phyloP scores from a whole-genome alignment of 768 basidiomycete species.

The Mrakia blollopis region DNA sequence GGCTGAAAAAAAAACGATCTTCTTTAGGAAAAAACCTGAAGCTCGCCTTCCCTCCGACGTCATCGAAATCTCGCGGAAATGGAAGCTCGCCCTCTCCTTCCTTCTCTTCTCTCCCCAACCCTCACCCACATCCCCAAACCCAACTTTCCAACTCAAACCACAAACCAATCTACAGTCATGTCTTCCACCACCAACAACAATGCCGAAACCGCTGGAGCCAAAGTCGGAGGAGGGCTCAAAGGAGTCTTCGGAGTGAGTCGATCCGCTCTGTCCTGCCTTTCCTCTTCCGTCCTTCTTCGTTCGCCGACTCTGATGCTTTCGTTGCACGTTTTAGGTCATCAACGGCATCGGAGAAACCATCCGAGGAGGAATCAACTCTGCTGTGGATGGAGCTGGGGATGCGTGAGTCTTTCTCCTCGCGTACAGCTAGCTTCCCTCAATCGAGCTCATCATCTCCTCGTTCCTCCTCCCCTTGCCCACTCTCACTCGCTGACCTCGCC shows the following conservation, averaged over 20 bases:
- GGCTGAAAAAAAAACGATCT: too few species aligned
- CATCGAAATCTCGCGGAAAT: not conserved
- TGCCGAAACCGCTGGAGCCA: not conserved
- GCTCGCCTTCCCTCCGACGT: too few species aligned
- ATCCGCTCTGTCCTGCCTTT: not conserved
- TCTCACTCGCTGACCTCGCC: not conserved
- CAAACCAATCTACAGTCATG: not conserved
- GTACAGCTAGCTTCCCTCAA: too few species aligned
- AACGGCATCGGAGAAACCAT: not conserved
- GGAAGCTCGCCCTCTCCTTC: not conserved
- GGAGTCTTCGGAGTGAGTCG: not conserved
- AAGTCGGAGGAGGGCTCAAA: not conserved
- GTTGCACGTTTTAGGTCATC: not conserved
- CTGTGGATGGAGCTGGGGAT: not conserved
- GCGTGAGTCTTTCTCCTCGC: not conserved
- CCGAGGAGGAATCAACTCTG: not conserved
- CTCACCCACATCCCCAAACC: not conserved
- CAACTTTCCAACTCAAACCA: not conserved
- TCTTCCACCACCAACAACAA: not conserved
- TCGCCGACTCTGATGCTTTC: not conserved
- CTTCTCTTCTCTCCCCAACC: not conserved
- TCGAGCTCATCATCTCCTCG: not conserved
- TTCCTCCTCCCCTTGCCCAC: not conserved
- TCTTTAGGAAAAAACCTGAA: not conserved
- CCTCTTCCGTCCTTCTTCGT: not conserved